Evolutionary conservation across 164 flowering plant species (phyloP).

Genomic region (Brasenia schreberi): DNA sequence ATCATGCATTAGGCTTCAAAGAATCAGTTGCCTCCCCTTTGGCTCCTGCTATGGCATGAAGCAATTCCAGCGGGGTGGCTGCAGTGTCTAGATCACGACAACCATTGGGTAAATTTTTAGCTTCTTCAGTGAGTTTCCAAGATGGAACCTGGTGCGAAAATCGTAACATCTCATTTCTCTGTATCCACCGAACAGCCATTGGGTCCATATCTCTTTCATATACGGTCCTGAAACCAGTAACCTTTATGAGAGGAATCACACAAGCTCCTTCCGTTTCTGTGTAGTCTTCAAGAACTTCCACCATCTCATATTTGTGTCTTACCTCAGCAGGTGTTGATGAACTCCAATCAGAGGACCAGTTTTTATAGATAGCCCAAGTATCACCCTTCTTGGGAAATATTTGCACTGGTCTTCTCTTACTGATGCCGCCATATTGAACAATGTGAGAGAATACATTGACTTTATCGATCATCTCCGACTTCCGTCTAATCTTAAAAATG

Average conservation of each 20-base stretch:
- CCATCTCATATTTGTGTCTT: conserved; percentile 80
- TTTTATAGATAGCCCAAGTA: conserved; percentile 76
- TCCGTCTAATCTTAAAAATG: conserved; percentile 36
- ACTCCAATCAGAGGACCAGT: conserved; percentile 81
- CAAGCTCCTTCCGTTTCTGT: conserved; percentile 56
- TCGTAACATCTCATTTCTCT: conserved; percentile 69
- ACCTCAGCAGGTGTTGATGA: conserved; percentile 47
- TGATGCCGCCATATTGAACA: conserved; percentile 36
- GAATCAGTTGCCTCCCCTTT: neutral
- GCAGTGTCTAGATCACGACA: conserved; percentile 99
- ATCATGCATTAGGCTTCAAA: neutral
- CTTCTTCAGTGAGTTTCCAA: conserved; percentile 41
- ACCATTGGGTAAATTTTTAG: conserved; percentile 46
- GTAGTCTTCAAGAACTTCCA: conserved; percentile 76
- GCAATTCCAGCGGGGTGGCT: conserved; percentile 78
- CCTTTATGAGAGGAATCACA: conserved; percentile 47
- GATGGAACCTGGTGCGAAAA: conserved; percentile 97
- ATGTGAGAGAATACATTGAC: conserved; percentile 83
- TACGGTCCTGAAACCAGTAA: conserved; percentile 69
- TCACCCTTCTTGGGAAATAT: conserved; percentile 76
- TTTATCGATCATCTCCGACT: conserved; percentile 45
- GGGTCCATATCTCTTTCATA: conserved; percentile 32
- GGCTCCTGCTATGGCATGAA: conserved; percentile 26
- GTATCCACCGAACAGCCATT: conserved; percentile 45
- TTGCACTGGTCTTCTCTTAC: conserved; percentile 57